A percentile compares a stretch with the other conserved stretches of the same genome.
These are phyloP conservation scores for Cicer cuneatum DNA, from an alignment of 306 rosid genomes.

Conservation along the genomic window DNA sequence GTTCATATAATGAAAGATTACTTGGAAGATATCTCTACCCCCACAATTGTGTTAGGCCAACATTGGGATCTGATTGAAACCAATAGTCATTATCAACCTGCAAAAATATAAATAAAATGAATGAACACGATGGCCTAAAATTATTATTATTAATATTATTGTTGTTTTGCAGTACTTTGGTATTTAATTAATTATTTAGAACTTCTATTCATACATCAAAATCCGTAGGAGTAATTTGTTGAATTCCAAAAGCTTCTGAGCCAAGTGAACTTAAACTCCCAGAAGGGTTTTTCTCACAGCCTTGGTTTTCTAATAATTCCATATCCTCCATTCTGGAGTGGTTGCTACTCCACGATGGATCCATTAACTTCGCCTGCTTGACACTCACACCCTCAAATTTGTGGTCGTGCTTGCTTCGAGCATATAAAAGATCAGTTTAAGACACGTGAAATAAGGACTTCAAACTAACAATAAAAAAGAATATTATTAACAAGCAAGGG, in stretches of 20 bases:
- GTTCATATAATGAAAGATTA: constrained; percentile 23
- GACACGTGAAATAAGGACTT: constrained; percentile 12
- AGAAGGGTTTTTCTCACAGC: constrained; percentile 41
- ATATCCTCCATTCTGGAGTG: constrained; percentile 41
- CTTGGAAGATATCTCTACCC: constrained; percentile 57
- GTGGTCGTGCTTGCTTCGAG: constrained; percentile 51
- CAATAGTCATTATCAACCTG: constrained; percentile 82
- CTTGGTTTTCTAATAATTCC: constrained; percentile 40
- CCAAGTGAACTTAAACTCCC: constrained; percentile 37
- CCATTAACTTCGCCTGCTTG: constrained; percentile 39
- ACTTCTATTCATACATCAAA: constrained; percentile 53
- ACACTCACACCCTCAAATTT: constrained; percentile 46
- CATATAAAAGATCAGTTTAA: constrained; percentile 38
- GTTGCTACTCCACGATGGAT: constrained; percentile 46
- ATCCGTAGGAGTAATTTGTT: constrained; percentile 62
- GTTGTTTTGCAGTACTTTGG: constrained; percentile 4
- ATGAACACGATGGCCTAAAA: constrained; percentile 10
- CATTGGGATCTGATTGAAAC: constrained; percentile 70
- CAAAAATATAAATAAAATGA: constrained; percentile 36
- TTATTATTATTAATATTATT: background rate
- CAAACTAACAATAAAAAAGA: constrained; percentile 10
- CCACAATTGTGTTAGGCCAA: constrained; percentile 73
- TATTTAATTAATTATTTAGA: constrained; percentile 14
- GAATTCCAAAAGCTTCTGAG: constrained; percentile 59
- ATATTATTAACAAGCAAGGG: constrained; percentile 8